These are phyloP conservation scores for Guadua angustifolia DNA, from an alignment of 176 grass and related monocot species.

Conservation along the genomic window DNA sequence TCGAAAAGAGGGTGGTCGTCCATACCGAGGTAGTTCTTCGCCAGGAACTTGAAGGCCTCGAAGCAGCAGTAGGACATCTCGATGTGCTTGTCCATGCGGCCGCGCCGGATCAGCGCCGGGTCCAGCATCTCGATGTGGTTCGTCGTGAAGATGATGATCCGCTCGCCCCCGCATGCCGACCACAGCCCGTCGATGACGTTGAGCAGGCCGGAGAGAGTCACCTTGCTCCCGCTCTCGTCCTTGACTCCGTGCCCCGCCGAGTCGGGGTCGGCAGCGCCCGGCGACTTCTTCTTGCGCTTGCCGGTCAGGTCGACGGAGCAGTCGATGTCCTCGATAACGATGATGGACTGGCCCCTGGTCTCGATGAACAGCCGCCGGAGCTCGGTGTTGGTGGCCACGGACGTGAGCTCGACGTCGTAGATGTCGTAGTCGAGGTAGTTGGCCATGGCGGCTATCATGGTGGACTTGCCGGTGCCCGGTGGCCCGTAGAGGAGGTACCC, in stretches of 20 bases:
- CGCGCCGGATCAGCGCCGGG: slow-evolving; percentile 60
- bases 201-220: slow-evolving; percentile 66
- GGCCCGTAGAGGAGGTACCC: slow-evolving; percentile 42
- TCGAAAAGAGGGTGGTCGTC: slow-evolving; percentile 19
- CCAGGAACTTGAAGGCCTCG: slow-evolving; percentile 63
- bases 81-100: slow-evolving; percentile 83
- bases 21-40: slow-evolving; percentile 58
- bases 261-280: too few species aligned
- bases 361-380: slow-evolving; percentile 56
- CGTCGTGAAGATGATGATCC: slow-evolving; percentile 73
- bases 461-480: slow-evolving; percentile 29
- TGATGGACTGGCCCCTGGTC: slow-evolving; percentile 68
- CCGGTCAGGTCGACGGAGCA: slow-evolving; percentile 73
- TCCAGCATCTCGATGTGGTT: slow-evolving; percentile 72
- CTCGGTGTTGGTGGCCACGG: slow-evolving; percentile 43
- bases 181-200: slow-evolving; percentile 80
- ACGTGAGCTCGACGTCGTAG: slow-evolving; percentile 44
- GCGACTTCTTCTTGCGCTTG: slow-evolving; percentile 43
- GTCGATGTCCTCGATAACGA: slow-evolving; percentile 77
- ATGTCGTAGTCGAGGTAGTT: slow-evolving; percentile 43
- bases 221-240: slow-evolving; percentile 20
- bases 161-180: slow-evolving; percentile 71
- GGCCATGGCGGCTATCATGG: slow-evolving; percentile 40
- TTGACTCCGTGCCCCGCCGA: neutral
- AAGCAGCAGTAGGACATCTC: slow-evolving; percentile 75